Conservation (phyloP, 805 yeast species). For the Zygosaccharomyces bisporus region DNA sequence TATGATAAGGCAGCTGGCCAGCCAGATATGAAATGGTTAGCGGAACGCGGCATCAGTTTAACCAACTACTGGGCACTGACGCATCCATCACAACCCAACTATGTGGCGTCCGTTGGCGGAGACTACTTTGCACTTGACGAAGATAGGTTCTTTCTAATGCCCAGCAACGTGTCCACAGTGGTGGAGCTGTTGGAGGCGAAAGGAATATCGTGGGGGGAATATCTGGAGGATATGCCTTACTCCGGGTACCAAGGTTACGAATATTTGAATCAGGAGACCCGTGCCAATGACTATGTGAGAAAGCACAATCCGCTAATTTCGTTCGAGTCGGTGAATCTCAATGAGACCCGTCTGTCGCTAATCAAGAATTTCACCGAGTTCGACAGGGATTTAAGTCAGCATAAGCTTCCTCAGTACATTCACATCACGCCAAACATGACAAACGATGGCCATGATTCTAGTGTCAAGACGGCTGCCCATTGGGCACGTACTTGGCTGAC, state of each 20-base stretch:
- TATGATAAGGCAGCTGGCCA: constrained; percentile 48
- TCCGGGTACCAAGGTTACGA: constrained; percentile 49
- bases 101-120: constrained; percentile 48
- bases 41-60: constrained; percentile 43
- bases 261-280: constrained; percentile 41
- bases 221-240: constrained; percentile 52
- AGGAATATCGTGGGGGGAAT: constrained; percentile 51
- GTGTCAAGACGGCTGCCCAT: constrained; percentile 43
- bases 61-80: constrained; percentile 51
- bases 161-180: constrained; percentile 45
- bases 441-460: constrained; percentile 50
- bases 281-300: constrained; percentile 48
- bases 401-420: constrained; percentile 48
- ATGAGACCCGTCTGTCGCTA: constrained; percentile 39
- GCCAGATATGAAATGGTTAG: constrained; percentile 42
- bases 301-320: constrained; percentile 49
- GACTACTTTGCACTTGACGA: constrained; percentile 47
- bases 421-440: constrained; percentile 54
- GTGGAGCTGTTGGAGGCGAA: constrained; percentile 46
- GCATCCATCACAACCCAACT: constrained; percentile 55
- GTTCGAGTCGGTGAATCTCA: constrained; percentile 40
- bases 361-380: constrained; percentile 48
- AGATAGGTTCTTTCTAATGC: constrained; percentile 45
- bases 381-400: constrained; percentile 38
- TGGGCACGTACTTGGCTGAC: constrained; percentile 46